Evolutionary conservation across 140 eudicot genomes (phyloP), one percentile per base, ranked within the genome.

Genomic region (Stevia rebaudiana): DNA sequence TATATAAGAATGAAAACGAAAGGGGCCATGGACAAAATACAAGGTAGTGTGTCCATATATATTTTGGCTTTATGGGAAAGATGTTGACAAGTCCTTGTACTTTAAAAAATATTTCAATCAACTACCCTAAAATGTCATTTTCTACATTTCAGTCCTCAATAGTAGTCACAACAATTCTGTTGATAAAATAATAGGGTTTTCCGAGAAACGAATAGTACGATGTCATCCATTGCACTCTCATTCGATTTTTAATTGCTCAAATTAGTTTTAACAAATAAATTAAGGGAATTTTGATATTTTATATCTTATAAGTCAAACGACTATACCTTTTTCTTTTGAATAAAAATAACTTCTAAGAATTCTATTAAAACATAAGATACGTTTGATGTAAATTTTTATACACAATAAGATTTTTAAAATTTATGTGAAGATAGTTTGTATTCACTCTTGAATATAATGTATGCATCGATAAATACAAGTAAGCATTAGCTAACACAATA

Each of bases 31-130:
- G 40, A 13, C 40, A 33, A 46, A 74, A 58, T 57, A 66, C 48
- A 25, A 56, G 68, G 37, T 47, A 58, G 58, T 57, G 56, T 55
- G 79, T 57, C 79, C 69, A 74, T 74, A 67, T 48, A 47, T 22
- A 49, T 47, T 57, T 74, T 74, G 74, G 74, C 64, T 48, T 13
- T 67, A 67, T 40, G 30, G 52, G 5, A 22, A 56, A 40, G 78
- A 74, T 58, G 74, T 74, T 74, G 69, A 74, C 79, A 58, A 66
- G 74, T 66, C 79, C 74, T 66, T 66, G 69, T 66, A 74, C 74
- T 58, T 66, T 63, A 39, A 66, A 41, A n/a, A 19, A n/a, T n/a
- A 11, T 42, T 66, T 47, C 63, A 66, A 66, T 67, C 69, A 58
- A 47, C 74, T 48, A 74, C 74, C 79, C 63, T 57, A 68, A 24